Conservation (phyloP, 129 eudicot species). For the Heracleum sosnowskyi region DNA sequence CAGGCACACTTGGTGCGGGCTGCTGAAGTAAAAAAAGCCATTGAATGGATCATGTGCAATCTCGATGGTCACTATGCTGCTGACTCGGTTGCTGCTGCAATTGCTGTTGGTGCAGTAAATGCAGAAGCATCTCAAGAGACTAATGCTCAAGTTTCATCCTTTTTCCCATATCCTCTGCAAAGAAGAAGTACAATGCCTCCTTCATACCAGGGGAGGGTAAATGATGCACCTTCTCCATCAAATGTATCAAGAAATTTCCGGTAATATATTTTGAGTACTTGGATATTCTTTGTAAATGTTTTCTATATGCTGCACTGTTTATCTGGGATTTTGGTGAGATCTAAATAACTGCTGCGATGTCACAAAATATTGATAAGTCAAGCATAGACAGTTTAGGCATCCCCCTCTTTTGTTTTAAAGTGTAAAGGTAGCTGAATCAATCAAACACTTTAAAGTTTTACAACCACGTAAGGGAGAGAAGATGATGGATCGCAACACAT, state of each 20-base stretch:
- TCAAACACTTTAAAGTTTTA: neutral
- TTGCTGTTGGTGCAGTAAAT: conserved; percentile 81
- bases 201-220: conserved; percentile 41
- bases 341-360: neutral
- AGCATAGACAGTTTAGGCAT: neutral
- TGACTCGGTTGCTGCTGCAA: conserved; percentile 95
- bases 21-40: conserved; percentile 87
- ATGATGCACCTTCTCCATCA: conserved; percentile 57
- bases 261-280: conserved; percentile 25
- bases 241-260: conserved; percentile 74
- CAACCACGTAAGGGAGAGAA: neutral
- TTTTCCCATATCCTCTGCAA: conserved; percentile 40
- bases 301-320: neutral
- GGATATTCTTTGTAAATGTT: neutral
- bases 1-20: conserved; percentile 96
- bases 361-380: neutral
- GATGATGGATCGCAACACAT: neutral
- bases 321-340: neutral
- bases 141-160: conserved; percentile 38
- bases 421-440: neutral
- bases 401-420: neutral
- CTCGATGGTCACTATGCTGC: conserved; percentile 97
- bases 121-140: conserved; percentile 50
- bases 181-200: conserved; percentile 36
- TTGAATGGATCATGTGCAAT: conserved; percentile 94